Base-by-base conservation (phyloP, 2,329 filamentous ascomycete genomes). In the Aspergillus pseudoglaucus region DNA sequence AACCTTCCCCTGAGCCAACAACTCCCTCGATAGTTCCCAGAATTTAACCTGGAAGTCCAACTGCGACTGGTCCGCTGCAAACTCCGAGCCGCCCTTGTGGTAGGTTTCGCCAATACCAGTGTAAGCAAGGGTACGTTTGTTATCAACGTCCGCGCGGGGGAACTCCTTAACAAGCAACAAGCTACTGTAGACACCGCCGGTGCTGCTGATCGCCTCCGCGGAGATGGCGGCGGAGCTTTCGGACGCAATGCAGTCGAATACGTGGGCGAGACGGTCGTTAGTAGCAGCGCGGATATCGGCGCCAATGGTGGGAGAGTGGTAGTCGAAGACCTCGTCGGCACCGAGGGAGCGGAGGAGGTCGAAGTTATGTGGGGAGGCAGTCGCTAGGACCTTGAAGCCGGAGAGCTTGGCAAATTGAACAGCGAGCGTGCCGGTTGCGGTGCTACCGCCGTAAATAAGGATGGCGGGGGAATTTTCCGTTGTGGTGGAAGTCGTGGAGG, bases 11-110 rank as follows among this genome's bases (percentile, higher is more conserved):
- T 69, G 62, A 9, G 55, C 62, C 41, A 76, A 49, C 57, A 75
- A 50, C 53, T 64, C 59, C 52, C 67, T 63, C 9, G 64, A 63
- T 22, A 71, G 44, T 4, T 53, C 53, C 54, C 62, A 68, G 50
- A 73, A 76, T 49, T 55, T 64, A 47, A 63, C 64, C 23, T 57
- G 65, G 45, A 71, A 74, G 42, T 72, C 69, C 41, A 66, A 68
- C 47, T 75, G 66, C 44, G 69, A 63, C 17, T 49, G 40, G 15
- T 56, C 65, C 5, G 63, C 67, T 45, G 53, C 55, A 6, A 58
- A 25, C 4, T 65, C 60, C 18, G 52, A 50, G 3, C 54, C 53
- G 3, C 63, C 65, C 6, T 55, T 35, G 4, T 44, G 32, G 25
- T 62, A 59, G 7, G 44, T 44, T 45, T 67, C 62, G 17, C 59